Evolutionary conservation across 495 filamentous ascomycete species (phyloP).

Genomic region (Tuber calosporum): DNA sequence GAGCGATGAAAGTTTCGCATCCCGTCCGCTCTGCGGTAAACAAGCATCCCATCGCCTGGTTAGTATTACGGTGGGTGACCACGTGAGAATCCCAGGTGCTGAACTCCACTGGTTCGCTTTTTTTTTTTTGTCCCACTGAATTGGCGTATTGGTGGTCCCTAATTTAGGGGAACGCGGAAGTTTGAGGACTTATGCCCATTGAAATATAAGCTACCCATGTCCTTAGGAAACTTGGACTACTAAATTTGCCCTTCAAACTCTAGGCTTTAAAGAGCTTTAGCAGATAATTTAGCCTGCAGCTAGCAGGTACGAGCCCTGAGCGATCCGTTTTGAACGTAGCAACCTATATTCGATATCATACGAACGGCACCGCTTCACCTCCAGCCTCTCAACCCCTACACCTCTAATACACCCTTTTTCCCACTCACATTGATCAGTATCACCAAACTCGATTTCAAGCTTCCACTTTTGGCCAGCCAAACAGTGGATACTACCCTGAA

Average conservation of each 20-base stretch:
- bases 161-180: not conserved
- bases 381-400: not conserved
- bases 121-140: not conserved
- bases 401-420: not conserved
- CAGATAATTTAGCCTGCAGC: too few species aligned
- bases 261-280: too few species aligned
- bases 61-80: conserved; percentile 12
- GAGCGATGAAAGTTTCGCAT: conserved; percentile 2
- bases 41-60: conserved; percentile 6
- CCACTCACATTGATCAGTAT: not conserved
- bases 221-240: too few species aligned
- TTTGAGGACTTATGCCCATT: not conserved
- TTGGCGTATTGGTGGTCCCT: not conserved
- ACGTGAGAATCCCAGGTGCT: conserved; percentile 9
- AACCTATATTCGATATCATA: too few species aligned
- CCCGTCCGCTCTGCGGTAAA: conserved; percentile 5
- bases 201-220: too few species aligned
- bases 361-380: too few species aligned
- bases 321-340: too few species aligned
- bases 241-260: too few species aligned
- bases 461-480: not conserved
- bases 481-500: not conserved
- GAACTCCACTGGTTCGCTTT: not conserved
- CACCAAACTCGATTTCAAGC: not conserved
- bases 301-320: too few species aligned